Evolutionary conservation across 768 basidiomycete genomes (phyloP), one percentile per base, ranked within the genome.

Genomic region (Suillus lakei): DNA sequence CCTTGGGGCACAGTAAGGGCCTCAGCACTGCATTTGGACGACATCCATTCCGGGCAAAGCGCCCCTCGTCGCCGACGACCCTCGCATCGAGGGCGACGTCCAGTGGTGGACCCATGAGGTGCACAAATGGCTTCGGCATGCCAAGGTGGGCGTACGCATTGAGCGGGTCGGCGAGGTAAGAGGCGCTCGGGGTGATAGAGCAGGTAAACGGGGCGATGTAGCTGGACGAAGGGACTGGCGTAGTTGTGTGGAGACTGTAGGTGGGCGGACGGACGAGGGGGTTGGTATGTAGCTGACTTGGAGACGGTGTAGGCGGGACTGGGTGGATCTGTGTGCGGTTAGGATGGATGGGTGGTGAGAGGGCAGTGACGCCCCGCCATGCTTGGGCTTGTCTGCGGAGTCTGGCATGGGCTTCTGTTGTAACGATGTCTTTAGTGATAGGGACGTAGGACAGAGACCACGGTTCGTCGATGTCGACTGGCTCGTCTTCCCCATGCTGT

Each of bases 101-200:
- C 59, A 95, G 81, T 0, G 93, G 94, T 0, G 88, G 88, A 0
- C 90, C 91, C 2, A 98, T 74, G 16, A 92, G 81, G 66, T 93
- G 91, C 0, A 97, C 95, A 68, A 87, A 89, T 0, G 91, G 91
- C 72, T 95, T 95, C 38, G 93, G 91, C 78, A 91, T 85, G 12
- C 95, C 95, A 21, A 89, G 82, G 66, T 89, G 87, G 0, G 89
- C 87, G 71, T 97, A 98, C n/a, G 90, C 91, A 71, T 96, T 97
- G 68, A 93, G 84, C 0, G 93, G 91, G 70, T 96, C 92, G 4
- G 82, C 74, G 34, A 94, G 83, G 76, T 98, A 98, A 1, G 81
- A 72, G 0, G 88, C 79, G 23, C 88, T 86, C 4, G 91, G 88
- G 18, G 87, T 83, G 61, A 96, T 84, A 28, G 86, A 80, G 26